Evolutionary conservation across 345 rosid species (phyloP).

Genomic region (Eucalyptus sp.): DNA sequence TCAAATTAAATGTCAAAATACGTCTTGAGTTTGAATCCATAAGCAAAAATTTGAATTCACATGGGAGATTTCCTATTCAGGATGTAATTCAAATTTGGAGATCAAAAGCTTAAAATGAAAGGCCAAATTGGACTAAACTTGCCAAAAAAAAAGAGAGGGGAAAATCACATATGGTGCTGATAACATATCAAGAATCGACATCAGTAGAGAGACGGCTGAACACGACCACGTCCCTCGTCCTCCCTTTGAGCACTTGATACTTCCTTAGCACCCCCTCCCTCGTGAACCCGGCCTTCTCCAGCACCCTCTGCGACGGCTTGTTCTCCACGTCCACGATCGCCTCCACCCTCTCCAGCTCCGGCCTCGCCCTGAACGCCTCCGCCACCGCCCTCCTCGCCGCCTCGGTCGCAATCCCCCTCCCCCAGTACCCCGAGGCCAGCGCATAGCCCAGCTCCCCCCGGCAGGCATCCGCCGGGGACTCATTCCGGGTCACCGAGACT

Average conservation of each 20-base stretch:
- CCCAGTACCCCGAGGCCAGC: conserved; percentile 14
- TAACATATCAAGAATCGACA: neutral
- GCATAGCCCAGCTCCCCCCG: conserved; percentile 20
- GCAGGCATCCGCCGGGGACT: conserved; percentile 5
- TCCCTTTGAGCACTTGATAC: conserved; percentile 5
- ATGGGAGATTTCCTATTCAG: fast-evolving
- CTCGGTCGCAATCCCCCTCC: conserved; percentile 15
- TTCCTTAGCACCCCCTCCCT: conserved; percentile 23
- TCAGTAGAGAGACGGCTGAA: conserved; percentile 19
- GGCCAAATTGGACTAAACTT: too few species aligned
- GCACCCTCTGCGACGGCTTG: conserved; percentile 15
- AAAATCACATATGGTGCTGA: neutral
- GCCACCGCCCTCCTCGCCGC: conserved; percentile 6
- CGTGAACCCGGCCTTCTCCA: conserved; percentile 22
- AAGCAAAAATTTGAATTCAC: too few species aligned
- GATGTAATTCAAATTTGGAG: too few species aligned
- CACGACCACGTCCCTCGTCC: conserved; percentile 2
- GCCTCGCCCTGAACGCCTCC: conserved; percentile 2
- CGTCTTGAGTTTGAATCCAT: fast-evolving
- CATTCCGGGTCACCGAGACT: conserved; percentile 31
- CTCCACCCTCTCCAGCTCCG: conserved; percentile 23
- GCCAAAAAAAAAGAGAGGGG: fast-evolving
- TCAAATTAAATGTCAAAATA: too few species aligned
- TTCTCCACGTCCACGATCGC: conserved; percentile 18
- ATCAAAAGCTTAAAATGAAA: too few species aligned